A percentile compares a stretch with the other conserved stretches of the same genome.
Evolutionary conservation across 257 asterid genomes (phyloP).

Genomic region (Jasminum sambac): DNA sequence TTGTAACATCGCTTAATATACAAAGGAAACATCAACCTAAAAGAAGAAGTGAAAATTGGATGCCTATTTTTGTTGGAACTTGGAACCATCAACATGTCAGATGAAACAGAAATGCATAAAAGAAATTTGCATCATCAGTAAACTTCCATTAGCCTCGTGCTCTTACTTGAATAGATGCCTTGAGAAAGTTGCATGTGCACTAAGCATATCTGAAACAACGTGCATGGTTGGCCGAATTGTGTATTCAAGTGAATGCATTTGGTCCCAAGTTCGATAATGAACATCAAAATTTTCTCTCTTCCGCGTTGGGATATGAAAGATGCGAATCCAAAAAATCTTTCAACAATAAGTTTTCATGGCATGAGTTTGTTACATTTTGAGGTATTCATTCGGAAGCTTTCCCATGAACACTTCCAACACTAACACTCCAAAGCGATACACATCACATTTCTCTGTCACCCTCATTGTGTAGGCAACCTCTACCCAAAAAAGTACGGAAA

Average conservation of each 20-base stretch:
- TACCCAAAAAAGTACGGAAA: background rate
- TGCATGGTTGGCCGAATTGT: no score
- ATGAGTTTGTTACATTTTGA: background rate
- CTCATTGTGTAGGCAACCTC: conserved; percentile 24
- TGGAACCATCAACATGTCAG: background rate
- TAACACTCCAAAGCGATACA: conserved; percentile 26
- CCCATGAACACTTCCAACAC: conserved; percentile 23
- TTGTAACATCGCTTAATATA: no score
- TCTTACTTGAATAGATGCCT: background rate
- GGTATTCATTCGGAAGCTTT: background rate
- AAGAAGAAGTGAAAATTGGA: background rate
- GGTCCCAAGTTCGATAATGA: background rate
- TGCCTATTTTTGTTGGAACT: no score
- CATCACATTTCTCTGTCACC: conserved; percentile 23
- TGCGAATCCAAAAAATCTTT: background rate
- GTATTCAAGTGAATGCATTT: background rate
- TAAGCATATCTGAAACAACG: no score
- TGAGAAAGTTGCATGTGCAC: no score
- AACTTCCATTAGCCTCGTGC: background rate
- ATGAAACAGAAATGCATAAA: background rate
- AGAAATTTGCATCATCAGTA: background rate
- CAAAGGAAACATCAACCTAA: no score
- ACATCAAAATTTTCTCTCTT: background rate
- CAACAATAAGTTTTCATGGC: background rate
- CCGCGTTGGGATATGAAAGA: background rate